These are phyloP conservation scores for Aaosphaeria arxii DNA, from an alignment of 2,329 filamentous ascomycete genomes.

Conservation along the genomic window DNA sequence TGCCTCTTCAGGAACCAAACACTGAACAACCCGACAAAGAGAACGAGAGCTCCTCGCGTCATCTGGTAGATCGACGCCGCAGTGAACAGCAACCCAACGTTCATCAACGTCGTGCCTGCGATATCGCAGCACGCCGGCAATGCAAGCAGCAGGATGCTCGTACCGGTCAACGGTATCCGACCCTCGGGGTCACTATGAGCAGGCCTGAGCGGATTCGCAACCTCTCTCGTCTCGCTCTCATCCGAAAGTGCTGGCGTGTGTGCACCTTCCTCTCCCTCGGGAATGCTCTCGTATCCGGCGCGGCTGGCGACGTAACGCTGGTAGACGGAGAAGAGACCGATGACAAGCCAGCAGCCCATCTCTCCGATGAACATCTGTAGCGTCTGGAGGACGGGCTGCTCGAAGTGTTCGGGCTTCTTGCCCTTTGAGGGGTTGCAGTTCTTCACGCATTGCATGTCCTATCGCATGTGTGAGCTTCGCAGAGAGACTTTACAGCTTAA, in stretches of 20 bases:
- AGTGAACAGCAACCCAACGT: conserved; percentile 88
- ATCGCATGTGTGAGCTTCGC: conserved; percentile 14
- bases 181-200: conserved; percentile 52
- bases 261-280: conserved; percentile 15
- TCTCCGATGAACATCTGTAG: conserved; percentile 98
- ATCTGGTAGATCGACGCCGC: conserved; percentile 98
- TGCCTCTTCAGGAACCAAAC: conserved; percentile 82
- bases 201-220: conserved; percentile 51
- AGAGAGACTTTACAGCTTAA: background rate
- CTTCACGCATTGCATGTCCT: conserved; percentile 96
- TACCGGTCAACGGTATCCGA: conserved; percentile 62
- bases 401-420: conserved; percentile 69
- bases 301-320: conserved; percentile 51
- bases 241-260: conserved; percentile 42
- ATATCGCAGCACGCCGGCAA: conserved; percentile 92
- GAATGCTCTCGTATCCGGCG: conserved; percentile 65
- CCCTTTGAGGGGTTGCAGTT: conserved; percentile 74
- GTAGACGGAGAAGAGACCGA: conserved; percentile 68
- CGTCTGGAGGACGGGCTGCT: conserved; percentile 94
- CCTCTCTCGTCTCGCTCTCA: conserved; percentile 43
- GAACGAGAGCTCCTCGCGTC: conserved; percentile 89
- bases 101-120: conserved; percentile 94
- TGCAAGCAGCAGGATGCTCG: conserved; percentile 70
- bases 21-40: conserved; percentile 95
- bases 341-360: conserved; percentile 91